Percentiles rank a stretch among this genome's conserved stretches.
These are phyloP conservation scores for Erythrophleum ivorense DNA, from an alignment of 331 rosid genomes.

Conservation along the genomic window DNA sequence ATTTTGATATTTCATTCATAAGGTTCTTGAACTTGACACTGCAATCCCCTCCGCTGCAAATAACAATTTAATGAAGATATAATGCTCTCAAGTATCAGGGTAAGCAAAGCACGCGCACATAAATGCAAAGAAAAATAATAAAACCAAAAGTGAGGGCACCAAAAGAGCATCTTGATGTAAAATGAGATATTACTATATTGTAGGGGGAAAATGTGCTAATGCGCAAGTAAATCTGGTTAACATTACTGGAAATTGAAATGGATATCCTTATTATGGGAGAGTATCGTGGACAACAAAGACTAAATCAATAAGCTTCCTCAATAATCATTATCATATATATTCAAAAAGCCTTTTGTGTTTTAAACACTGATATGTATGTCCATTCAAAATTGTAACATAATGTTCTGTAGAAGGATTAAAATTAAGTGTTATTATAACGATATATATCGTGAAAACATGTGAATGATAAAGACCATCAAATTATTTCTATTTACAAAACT, in stretches of 20 bases:
- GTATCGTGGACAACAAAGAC: background rate
- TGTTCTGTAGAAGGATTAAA: too few species aligned
- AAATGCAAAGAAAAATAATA: too few species aligned
- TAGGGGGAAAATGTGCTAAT: background rate
- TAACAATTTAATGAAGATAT: background rate
- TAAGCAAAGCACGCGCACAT: background rate
- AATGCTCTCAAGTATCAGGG: background rate
- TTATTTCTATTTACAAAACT: background rate
- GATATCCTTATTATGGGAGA: background rate
- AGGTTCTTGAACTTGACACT: slow-evolving; percentile 92
- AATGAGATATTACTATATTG: background rate
- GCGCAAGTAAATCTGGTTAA: background rate
- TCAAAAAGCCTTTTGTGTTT: too few species aligned
- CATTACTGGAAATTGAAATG: background rate
- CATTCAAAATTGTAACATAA: too few species aligned
- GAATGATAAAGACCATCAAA: background rate
- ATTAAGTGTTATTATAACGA: too few species aligned
- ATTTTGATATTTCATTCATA: slow-evolving; percentile 82
- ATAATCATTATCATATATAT: too few species aligned
- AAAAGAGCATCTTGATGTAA: background rate
- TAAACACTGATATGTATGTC: too few species aligned
- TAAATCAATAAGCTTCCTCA: background rate
- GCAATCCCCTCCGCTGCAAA: slow-evolving; percentile 97
- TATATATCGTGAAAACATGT: background rate
- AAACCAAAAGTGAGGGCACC: background rate